phyloP scores from a whole-genome alignment of 164 flowering plant genomes.

The Protea cynaroides region DNA sequence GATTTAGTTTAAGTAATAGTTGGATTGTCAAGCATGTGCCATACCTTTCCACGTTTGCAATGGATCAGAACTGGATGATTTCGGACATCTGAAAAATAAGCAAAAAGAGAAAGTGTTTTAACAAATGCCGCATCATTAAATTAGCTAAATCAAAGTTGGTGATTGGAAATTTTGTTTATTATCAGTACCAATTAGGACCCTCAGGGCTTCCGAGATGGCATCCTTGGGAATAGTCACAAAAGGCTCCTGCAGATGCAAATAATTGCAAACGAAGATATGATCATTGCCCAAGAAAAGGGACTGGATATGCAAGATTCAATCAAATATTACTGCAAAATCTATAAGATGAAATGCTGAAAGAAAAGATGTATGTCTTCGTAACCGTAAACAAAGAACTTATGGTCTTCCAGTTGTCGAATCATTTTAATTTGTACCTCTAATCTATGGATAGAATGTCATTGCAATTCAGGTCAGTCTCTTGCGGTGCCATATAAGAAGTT shows the following conservation, averaged over 20 bases:
- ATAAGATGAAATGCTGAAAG: neutral
- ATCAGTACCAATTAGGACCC: slow-evolving; percentile 55
- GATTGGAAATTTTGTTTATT: neutral
- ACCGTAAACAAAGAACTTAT: too few relatives aligned
- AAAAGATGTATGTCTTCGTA: neutral
- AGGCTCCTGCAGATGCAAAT: slow-evolving; percentile 40
- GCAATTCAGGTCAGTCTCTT: too few relatives aligned
- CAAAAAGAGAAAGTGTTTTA: too few relatives aligned
- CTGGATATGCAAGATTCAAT: too few relatives aligned
- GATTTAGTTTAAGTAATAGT: neutral
- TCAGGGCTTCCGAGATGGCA: slow-evolving; percentile 57
- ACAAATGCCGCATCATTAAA: too few relatives aligned
- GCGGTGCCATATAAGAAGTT: too few relatives aligned
- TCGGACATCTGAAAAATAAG: slow-evolving; percentile 54
- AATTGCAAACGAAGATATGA: slow-evolving; percentile 1
- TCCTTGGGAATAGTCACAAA: slow-evolving; percentile 39
- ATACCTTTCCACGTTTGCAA: slow-evolving; percentile 80
- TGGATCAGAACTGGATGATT: slow-evolving; percentile 75
- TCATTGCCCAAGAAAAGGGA: neutral
- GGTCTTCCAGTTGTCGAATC: too few relatives aligned
- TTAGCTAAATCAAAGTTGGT: neutral
- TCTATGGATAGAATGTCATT: too few relatives aligned
- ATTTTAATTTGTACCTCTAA: too few relatives aligned
- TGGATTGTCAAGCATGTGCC: neutral
- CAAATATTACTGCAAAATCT: neutral